Evolutionary conservation across 768 basidiomycete species (phyloP).

Genomic region (Russula lepida): DNA sequence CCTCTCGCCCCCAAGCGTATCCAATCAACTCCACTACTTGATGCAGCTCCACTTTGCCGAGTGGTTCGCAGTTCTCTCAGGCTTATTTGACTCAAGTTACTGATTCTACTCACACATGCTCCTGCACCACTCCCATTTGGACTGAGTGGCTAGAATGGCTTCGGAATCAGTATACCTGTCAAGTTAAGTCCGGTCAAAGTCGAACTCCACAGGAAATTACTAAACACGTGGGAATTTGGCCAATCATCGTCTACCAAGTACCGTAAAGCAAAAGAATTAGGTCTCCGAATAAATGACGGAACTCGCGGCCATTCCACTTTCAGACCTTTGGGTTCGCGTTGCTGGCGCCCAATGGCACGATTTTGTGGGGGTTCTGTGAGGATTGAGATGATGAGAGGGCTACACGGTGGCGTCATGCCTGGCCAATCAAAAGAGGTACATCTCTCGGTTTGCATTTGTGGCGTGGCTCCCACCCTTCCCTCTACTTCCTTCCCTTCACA

Average conservation of each 20-base stretch:
- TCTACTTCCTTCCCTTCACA: too few species aligned
- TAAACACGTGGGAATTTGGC: not conserved
- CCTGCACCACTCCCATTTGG: not conserved
- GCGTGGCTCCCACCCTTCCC: not conserved
- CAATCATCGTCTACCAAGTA: not conserved
- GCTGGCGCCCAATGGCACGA: not conserved
- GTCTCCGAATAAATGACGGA: constrained; percentile 8
- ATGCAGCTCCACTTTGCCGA: not conserved
- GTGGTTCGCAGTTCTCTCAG: not conserved
- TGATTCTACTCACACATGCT: not conserved
- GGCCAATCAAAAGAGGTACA: not conserved
- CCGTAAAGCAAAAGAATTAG: not conserved
- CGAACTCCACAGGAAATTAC: not conserved
- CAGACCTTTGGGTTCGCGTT: not conserved
- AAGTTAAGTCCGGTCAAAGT: not conserved
- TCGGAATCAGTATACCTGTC: not conserved
- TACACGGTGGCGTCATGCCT: not conserved
- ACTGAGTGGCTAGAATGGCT: not conserved
- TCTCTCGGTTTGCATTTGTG: not conserved
- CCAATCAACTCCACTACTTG: not conserved
- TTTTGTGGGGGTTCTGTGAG: too few species aligned
- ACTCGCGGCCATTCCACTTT: constrained; percentile 9
- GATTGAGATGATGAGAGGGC: too few species aligned
- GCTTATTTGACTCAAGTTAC: not conserved
- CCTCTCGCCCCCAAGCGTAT: not conserved